These are phyloP conservation scores for Claviceps citrina DNA, from an alignment of 2,329 filamentous ascomycete species.

Conservation along the genomic window DNA sequence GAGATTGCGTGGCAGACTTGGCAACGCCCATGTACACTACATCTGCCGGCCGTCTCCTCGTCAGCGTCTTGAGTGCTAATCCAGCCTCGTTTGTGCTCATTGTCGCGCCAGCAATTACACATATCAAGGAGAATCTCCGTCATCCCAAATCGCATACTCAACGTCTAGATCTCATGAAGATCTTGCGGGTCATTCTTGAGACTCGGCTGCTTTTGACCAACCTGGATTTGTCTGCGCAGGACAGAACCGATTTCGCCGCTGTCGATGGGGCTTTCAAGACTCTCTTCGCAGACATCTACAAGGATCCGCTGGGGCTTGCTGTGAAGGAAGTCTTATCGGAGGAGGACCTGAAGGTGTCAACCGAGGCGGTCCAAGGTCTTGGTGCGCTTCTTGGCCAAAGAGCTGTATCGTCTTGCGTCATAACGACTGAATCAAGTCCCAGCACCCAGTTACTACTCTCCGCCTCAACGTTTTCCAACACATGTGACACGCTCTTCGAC, in stretches of 20 bases:
- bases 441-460: constrained; percentile 18
- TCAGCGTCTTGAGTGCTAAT: constrained; percentile 34
- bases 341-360: constrained; percentile 26
- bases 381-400: constrained; percentile 30
- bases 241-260: constrained; percentile 22
- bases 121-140: constrained; percentile 34
- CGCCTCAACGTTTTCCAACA: constrained; percentile 20
- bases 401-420: not conserved
- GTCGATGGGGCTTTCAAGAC: constrained; percentile 23
- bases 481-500: constrained; percentile 21
- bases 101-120: constrained; percentile 30
- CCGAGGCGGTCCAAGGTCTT: constrained; percentile 30
- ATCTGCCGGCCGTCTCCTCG: constrained; percentile 35
- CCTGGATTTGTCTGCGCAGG: constrained; percentile 18
- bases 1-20: constrained; percentile 38
- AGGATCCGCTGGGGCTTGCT: constrained; percentile 19
- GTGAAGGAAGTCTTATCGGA: constrained; percentile 15
- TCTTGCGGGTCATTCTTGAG: constrained; percentile 36
- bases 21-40: constrained; percentile 36
- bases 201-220: constrained; percentile 26
- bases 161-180: constrained; percentile 33
- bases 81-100: constrained; percentile 32
- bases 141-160: constrained; percentile 35
- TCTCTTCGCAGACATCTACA: constrained; percentile 29
- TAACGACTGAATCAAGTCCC: not conserved